A percentile compares a stretch with the other conserved stretches of the same genome.
phyloP scores from a whole-genome alignment of 2,329 filamentous ascomycete genomes.

The Fusarium sp. region DNA sequence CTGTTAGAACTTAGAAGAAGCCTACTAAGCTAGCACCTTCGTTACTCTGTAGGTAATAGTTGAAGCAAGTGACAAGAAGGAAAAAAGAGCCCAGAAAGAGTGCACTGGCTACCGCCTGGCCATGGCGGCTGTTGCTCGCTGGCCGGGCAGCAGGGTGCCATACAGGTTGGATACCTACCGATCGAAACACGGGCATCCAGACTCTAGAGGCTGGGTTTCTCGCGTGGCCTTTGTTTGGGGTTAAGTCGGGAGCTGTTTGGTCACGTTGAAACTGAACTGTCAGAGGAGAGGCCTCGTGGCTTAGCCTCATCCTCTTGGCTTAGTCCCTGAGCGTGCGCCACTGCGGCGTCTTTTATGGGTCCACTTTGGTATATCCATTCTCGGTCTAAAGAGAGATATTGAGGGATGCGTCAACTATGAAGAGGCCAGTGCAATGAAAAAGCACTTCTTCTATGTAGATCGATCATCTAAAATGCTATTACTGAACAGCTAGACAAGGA shows the following conservation, averaged over 20 bases:
- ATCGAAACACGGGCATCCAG: constrained; percentile 39
- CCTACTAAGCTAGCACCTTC: no score
- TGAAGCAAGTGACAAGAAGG: not conserved
- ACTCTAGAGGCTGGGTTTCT: constrained; percentile 19
- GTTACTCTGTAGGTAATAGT: not conserved
- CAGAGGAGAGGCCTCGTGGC: constrained; percentile 25
- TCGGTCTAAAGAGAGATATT: not conserved
- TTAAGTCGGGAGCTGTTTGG: constrained; percentile 10
- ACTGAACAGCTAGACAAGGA: not conserved
- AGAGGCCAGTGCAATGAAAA: constrained; percentile 2
- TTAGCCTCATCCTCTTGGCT: constrained; percentile 13
- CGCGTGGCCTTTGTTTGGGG: constrained; percentile 43
- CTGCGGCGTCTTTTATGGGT: constrained; percentile 19
- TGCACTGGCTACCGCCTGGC: constrained; percentile 38
- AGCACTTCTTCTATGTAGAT: not conserved
- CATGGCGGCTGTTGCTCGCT: constrained; percentile 27
- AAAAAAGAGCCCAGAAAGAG: not conserved
- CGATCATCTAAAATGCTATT: not conserved
- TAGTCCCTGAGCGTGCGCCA: constrained; percentile 11
- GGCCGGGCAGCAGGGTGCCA: constrained; percentile 35
- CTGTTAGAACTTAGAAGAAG: not conserved
- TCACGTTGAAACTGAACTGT: constrained; percentile 27
- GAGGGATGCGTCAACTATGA: not conserved
- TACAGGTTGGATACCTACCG: constrained; percentile 24
- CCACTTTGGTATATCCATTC: constrained; percentile 26